Conservation (phyloP, 495 filamentous ascomycete species). For the Penicillium bialowiezense region DNA sequence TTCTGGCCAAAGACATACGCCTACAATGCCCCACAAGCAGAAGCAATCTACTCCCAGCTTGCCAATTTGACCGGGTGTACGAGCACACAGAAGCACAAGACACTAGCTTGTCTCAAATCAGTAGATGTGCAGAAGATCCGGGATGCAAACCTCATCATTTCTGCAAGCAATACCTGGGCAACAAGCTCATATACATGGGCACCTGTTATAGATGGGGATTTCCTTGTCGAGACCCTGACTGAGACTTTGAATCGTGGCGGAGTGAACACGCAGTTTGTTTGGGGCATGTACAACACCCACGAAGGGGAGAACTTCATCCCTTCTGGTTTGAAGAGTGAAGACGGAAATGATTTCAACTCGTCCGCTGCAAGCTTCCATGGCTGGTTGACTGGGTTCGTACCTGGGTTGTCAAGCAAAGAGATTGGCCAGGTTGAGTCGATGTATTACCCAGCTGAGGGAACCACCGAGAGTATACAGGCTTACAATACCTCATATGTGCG, state of each 20-base stretch:
- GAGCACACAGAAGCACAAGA: slow-evolving; percentile 21
- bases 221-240: slow-evolving; percentile 46
- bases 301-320: slow-evolving; percentile 61
- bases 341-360: slow-evolving; percentile 42
- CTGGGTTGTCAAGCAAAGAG: slow-evolving; percentile 37
- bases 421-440: slow-evolving; percentile 33
- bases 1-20: slow-evolving; percentile 61
- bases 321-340: slow-evolving; percentile 36
- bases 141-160: slow-evolving; percentile 44
- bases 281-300: slow-evolving; percentile 57
- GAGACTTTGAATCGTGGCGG: slow-evolving; percentile 32
- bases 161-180: slow-evolving; percentile 45
- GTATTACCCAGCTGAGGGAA: slow-evolving; percentile 45
- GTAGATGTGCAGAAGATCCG: slow-evolving; percentile 49
- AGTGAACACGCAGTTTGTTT: slow-evolving; percentile 47
- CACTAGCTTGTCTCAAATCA: slow-evolving; percentile 48
- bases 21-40: slow-evolving; percentile 46
- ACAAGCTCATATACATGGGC: slow-evolving; percentile 56
- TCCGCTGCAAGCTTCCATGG: slow-evolving; percentile 40
- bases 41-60: slow-evolving; percentile 46
- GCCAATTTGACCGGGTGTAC: slow-evolving; percentile 46
- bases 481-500: slow-evolving; percentile 47
- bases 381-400: slow-evolving; percentile 54
- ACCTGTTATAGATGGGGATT: slow-evolving; percentile 56
- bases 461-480: slow-evolving; percentile 36